These are phyloP conservation scores for Globisporangium nagaii DNA, from an alignment of 352 stramenopile species.

Conservation along the genomic window DNA sequence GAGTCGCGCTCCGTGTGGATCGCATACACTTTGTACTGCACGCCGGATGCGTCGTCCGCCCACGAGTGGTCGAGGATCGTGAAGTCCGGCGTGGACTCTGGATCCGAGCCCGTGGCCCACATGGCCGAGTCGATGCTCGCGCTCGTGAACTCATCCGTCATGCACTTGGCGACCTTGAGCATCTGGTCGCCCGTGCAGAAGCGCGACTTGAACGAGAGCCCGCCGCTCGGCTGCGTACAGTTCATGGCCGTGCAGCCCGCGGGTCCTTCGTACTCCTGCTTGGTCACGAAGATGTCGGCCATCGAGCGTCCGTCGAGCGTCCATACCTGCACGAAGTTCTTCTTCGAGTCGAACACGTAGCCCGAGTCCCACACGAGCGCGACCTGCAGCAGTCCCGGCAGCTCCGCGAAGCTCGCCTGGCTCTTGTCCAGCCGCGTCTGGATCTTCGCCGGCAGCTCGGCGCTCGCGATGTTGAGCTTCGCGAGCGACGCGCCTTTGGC, in stretches of 20 bases:
- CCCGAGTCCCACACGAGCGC: conserved; percentile 37
- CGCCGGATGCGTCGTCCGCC: conserved; percentile 4
- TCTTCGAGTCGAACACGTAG: conserved; percentile 14
- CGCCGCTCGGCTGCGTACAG: conserved; percentile 21
- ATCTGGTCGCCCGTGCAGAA: conserved; percentile 31
- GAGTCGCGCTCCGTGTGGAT: conserved; percentile 1
- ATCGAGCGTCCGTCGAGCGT: conserved; percentile 17
- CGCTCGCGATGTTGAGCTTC: conserved; percentile 8
- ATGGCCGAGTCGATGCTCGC: too few relatives aligned
- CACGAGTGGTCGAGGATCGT: conserved; percentile 16
- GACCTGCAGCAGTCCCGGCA: conserved; percentile 24
- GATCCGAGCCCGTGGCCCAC: conserved; percentile 20
- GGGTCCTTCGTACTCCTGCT: conserved; percentile 20
- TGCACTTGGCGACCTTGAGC: conserved; percentile 11
- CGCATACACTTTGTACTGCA: conserved; percentile 5
- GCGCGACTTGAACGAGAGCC: conserved; percentile 1
- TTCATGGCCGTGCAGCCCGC: conserved; percentile 18
- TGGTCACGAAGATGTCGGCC: conserved; percentile 14
- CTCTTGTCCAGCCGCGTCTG: not conserved
- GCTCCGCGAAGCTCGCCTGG: conserved; percentile 3
- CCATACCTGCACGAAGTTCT: conserved; percentile 23
- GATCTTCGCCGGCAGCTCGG: conserved; percentile 10
- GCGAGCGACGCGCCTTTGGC: conserved; percentile 17
- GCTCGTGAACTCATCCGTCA: conserved; percentile 10
- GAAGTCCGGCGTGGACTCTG: not conserved